Conservation (phyloP, 805 yeast genomes). For the Lipomyces japonicus region DNA sequence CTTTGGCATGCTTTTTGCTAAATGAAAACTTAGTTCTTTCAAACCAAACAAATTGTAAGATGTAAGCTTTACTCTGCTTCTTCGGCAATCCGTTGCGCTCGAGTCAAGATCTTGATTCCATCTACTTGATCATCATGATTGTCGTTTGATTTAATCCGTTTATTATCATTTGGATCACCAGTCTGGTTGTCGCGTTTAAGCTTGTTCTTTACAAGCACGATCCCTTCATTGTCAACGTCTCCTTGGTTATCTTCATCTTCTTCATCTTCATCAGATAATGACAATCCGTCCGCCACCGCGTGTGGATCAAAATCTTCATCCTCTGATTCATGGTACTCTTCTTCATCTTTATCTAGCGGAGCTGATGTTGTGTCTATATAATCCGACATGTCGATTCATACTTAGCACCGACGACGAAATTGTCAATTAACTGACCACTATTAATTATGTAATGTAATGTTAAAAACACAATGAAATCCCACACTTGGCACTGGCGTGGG, state of each 20-base stretch:
- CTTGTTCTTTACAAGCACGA: not conserved
- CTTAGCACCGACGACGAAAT: too few species aligned
- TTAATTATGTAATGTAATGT: too few species aligned
- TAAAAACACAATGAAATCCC: too few species aligned
- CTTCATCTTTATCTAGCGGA: too few species aligned
- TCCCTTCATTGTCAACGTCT: conserved; percentile 11
- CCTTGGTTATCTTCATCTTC: conserved; percentile 9
- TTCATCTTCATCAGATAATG: conserved; percentile 13
- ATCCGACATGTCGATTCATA: too few species aligned
- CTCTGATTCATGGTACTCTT: conserved; percentile 31
- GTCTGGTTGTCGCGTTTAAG: not conserved
- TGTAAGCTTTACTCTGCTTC: conserved; percentile 7
- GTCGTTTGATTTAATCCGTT: not conserved
- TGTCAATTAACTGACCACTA: too few species aligned
- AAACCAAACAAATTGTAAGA: not conserved
- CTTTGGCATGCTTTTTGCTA: conserved; percentile 1
- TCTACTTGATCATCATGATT: conserved; percentile 9
- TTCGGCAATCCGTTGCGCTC: conserved; percentile 20
- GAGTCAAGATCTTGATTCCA: conserved; percentile 20
- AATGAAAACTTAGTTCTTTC: not conserved
- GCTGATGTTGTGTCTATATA: too few species aligned
- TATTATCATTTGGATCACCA: not conserved
- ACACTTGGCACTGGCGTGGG: too few species aligned
- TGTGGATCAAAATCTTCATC: conserved; percentile 31
- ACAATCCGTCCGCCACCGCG: conserved; percentile 2